phyloP scores from a whole-genome alignment of 495 filamentous ascomycete genomes.

The Bryoglossum gracile region DNA sequence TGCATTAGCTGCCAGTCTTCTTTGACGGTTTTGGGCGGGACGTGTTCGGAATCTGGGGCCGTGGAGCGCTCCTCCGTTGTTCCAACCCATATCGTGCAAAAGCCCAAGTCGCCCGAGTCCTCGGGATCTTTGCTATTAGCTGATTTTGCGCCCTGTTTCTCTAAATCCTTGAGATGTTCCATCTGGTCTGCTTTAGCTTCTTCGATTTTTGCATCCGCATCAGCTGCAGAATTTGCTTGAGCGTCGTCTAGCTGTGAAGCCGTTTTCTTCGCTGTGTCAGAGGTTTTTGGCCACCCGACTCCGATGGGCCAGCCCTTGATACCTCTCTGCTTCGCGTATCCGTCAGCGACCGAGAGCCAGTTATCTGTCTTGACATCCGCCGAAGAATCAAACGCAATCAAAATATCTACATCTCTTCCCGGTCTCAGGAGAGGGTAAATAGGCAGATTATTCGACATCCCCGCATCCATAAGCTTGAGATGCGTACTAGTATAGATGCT shows the following conservation, averaged over 20 bases:
- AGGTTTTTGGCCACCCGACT: slow-evolving; percentile 73
- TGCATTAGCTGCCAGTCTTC: slow-evolving; percentile 67
- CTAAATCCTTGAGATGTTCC: slow-evolving; percentile 21
- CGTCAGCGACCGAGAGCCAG: slow-evolving; percentile 88
- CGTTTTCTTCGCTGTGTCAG: slow-evolving; percentile 44
- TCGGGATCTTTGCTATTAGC: slow-evolving; percentile 21
- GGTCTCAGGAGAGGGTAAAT: slow-evolving; percentile 89
- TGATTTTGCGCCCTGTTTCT: slow-evolving; percentile 14
- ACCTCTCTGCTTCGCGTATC: slow-evolving; percentile 79
- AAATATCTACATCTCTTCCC: slow-evolving; percentile 78
- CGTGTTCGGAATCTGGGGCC: slow-evolving; percentile 44
- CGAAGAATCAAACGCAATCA: slow-evolving; percentile 84
- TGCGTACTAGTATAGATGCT: slow-evolving; percentile 61
- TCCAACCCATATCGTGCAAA: slow-evolving; percentile 95
- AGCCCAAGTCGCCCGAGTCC: slow-evolving; percentile 57
- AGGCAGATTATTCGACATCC: slow-evolving; percentile 96
- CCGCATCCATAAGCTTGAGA: slow-evolving; percentile 90
- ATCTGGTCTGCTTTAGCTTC: slow-evolving; percentile 49
- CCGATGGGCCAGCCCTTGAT: slow-evolving; percentile 92
- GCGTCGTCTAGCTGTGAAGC: slow-evolving; percentile 61
- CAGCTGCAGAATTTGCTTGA: slow-evolving; percentile 49
- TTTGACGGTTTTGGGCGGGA: slow-evolving; percentile 54
- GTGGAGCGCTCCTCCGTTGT: slow-evolving; percentile 59
- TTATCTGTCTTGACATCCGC: slow-evolving; percentile 82
- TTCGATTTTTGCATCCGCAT: slow-evolving; percentile 55